Evolutionary conservation across 192 early-diverging fungal species (phyloP), one percentile per base, ranked within the genome.

Genomic region (Lobosporangium transversale): DNA sequence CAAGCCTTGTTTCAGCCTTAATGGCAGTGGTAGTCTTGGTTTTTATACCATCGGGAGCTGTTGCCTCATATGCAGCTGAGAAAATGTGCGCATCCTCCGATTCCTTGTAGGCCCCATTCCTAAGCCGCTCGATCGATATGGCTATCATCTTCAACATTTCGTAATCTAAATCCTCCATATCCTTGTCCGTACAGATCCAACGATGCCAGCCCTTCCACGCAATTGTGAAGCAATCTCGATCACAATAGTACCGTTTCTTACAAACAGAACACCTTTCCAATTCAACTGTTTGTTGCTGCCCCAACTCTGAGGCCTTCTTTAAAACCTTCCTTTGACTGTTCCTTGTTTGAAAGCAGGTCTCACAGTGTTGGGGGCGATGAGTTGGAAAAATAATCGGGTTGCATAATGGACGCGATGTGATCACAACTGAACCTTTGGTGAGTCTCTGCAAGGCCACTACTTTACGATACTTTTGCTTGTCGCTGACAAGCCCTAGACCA

Each of bases 61-160:
- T n/a, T n/a, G n/a, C n/a, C n/a, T n/a, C 37, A 27, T 45, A 23
- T 14, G 40, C 29, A n/a, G 12, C 10, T 31, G 37, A 8, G 14
- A 45, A 11, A 4, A 9, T 44, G 17, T 32, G 1, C 0, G 37
- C 52, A 30, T 54, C 62, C 40, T 45, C 40, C 31, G 37, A 8
- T 24, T 62, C 52, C 21, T 36, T 62, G 11, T 57, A 58, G 2
- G 73, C 20, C 15, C 73, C 73, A 35, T 67, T 76, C n/a, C 65
- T 57, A 2, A 81, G 70, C 15, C 84, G 65, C n/a, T 68, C 68
- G 30, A 79, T 62, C 43, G 75, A 61, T 18, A 85, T 58, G 32
- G 70, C 65, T 14, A 85, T 65, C 53, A 78, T 79, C 58, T 85
- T 80, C 11, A 85, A 65, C 84, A 85, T 85, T 47, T 79, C 79